These are phyloP conservation scores for Rhypophila decipiens DNA, from an alignment of 495 filamentous ascomycete species.

Conservation along the genomic window DNA sequence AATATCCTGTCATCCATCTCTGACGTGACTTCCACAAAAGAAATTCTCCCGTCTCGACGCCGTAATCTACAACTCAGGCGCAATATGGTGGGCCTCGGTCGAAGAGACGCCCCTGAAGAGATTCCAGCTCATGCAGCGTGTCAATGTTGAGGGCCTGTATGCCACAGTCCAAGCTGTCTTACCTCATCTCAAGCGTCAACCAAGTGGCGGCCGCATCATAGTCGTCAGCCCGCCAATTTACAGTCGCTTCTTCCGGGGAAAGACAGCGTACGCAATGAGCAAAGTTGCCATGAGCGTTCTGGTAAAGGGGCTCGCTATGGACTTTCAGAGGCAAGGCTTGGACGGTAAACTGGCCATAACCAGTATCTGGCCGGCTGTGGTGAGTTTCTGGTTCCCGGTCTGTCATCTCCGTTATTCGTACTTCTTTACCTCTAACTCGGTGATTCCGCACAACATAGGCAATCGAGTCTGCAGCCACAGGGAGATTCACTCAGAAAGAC, in stretches of 20 bases:
- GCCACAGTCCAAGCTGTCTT: constrained; percentile 59
- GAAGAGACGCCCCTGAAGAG: constrained; percentile 68
- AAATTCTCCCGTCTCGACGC: constrained; percentile 63
- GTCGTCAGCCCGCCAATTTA: constrained; percentile 86
- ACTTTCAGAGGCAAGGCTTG: constrained; percentile 60
- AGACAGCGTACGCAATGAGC: constrained; percentile 82
- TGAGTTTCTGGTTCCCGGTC: constrained; percentile 33
- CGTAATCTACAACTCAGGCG: constrained; percentile 76
- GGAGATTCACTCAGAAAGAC: constrained; percentile 38
- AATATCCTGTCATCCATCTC: neutral
- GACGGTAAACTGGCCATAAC: constrained; percentile 63
- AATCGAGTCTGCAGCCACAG: constrained; percentile 70
- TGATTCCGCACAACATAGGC: constrained; percentile 42
- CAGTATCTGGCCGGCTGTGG: constrained; percentile 74
- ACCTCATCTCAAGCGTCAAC: constrained; percentile 46
- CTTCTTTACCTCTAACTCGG: neutral
- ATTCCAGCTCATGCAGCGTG: constrained; percentile 74
- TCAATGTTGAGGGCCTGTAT: constrained; percentile 74
- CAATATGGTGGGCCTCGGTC: constrained; percentile 80
- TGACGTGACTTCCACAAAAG: constrained; percentile 11
- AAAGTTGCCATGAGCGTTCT: constrained; percentile 82
- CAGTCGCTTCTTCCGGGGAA: constrained; percentile 75
- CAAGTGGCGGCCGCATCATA: constrained; percentile 57
- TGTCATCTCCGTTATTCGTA: neutral
- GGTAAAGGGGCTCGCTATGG: constrained; percentile 77